Evolutionary conservation across 2,329 filamentous ascomycete species (phyloP).

Genomic region (Huntiella abstrusa): DNA sequence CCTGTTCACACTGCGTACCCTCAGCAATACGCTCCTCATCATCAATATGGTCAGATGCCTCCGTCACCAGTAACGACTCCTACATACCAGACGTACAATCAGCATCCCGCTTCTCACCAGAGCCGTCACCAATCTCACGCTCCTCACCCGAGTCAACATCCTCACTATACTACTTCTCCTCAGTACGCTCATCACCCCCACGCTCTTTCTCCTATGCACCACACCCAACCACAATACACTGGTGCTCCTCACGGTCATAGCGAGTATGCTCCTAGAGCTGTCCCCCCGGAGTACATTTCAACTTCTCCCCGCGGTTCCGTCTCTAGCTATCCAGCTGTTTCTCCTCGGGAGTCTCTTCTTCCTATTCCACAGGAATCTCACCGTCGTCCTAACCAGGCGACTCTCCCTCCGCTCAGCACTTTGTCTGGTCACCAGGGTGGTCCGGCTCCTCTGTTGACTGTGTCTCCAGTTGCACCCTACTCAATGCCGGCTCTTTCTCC

Average conservation of each 20-base stretch:
- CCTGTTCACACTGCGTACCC: constrained; percentile 18
- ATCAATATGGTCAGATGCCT: constrained; percentile 16
- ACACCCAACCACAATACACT: constrained; percentile 8
- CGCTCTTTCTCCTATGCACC: constrained; percentile 14
- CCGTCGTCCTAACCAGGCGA: constrained; percentile 15
- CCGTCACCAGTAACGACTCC: constrained; percentile 37
- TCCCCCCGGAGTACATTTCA: too few relatives aligned
- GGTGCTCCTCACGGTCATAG: too few relatives aligned
- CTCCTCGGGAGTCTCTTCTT: neutral
- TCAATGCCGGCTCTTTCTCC: constrained; percentile 20
- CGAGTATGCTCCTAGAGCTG: too few relatives aligned
- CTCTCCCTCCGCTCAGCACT: constrained; percentile 25
- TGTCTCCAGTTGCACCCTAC: constrained; percentile 23
- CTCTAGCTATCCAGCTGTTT: too few relatives aligned
- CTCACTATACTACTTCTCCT: constrained; percentile 16
- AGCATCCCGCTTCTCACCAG: constrained; percentile 13
- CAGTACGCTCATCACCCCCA: constrained; percentile 16
- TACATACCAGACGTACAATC: constrained; percentile 24
- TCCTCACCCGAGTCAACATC: constrained; percentile 16
- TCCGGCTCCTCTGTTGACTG: constrained; percentile 27
- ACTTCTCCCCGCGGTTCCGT: too few relatives aligned
- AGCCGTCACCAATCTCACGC: constrained; percentile 10
- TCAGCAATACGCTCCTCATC: constrained; percentile 21
- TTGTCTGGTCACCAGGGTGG: constrained; percentile 18
- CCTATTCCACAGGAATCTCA: constrained; percentile 17